Base-by-base conservation (phyloP, 495 filamentous ascomycete species). In the Cercophora sp. region DNA sequence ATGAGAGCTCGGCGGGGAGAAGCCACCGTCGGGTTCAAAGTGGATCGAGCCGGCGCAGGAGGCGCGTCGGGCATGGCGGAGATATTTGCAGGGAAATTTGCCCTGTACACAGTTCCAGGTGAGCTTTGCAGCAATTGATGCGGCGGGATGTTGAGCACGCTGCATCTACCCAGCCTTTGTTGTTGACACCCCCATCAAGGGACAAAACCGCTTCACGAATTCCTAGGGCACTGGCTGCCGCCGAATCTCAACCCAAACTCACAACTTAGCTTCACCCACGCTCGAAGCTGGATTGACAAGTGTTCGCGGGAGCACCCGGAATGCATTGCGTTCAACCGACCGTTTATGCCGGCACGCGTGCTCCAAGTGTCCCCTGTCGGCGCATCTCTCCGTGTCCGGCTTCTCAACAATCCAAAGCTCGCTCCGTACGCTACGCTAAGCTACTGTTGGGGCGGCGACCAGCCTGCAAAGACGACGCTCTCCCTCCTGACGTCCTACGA, bases 371-470 rank as follows among this genome's bases (percentile, higher is more conserved):
- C n/a, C n/a, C n/a, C n/a, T n/a, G 22, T 41, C 15, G 22, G n/a
- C 4, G 3, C 4, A n/a, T 16, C n/a, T 19, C 10, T 19, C 4
- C 5, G 3, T 20, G 15, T 41, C 37, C 37, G 37, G 4, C 37
- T 41, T 9, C 13, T 41, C 13, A 10, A n/a, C 2, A 41, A 41
- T 19, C 37, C 37, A 5, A 6, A 23, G 2, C 19, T n/a, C 20
- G 22, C 10, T n/a, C 41, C 41, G 3, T 44, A 44, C 20, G 20
- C 18, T 13, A 27, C 41, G 8, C 41, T 44, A 6, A 44, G 41
- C 18, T 44, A 44, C 23, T 44, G 41, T 24, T 44, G 41, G 41
- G 41, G 41, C 10, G 41, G 20, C 4, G 41, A 44, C 20, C 41
- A 44, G 11, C 3, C 22, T 11, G 3, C 22, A 6, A 44, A 44